Evolutionary conservation across 768 basidiomycete genomes (phyloP), one percentile per base, ranked within the genome.

Genomic region (Boletus pseudopeckii): DNA sequence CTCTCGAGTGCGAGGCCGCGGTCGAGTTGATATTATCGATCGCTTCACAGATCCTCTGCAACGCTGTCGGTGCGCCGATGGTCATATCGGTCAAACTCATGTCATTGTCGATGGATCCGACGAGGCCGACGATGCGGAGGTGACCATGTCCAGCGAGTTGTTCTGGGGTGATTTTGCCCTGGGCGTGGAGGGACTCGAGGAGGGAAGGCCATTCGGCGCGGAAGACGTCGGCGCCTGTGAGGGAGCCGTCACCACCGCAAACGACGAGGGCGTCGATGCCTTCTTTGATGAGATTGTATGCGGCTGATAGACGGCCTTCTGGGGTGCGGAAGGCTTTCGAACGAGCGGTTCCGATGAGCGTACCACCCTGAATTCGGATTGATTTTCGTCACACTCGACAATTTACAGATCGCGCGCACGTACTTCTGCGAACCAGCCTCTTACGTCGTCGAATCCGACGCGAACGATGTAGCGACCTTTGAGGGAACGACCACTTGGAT

Each of bases 1-100:
- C 97, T 53, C 97, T 83, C 28, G 94, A 98, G 71, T 99, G 97
- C 51, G 92, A 96, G 58, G 81, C 82, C 7, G 97, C 97, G 8
- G 97, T 98, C 5, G 94, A 95, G 63, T 94, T 96, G 72, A 99
- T 98, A 59, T 93, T 96, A 68, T 99, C 97, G 70, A 99, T 90
- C 26, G 94, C 86, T 71, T 98, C 97, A 72, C 97, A 98, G 51
- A 98, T 98, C 39, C 97, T 84, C 60, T 96, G 94, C 36, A 99
- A 75, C 18, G 96, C 96, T 2, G 96, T 99, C 1, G 91, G 85
- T 1, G 94, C 96, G 45, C 96, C 97, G 65, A 98, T 98, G 7
- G 97, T 99, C 65, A 97, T 72, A 71, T 98, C 94, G 18, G 97
- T 98, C 82, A 96, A 80, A 15, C 90, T 89, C 95, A 99, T 98